phyloP scores from a whole-genome alignment of 2,329 filamentous ascomycete species.

The Allantophomopsis cytisporea region DNA sequence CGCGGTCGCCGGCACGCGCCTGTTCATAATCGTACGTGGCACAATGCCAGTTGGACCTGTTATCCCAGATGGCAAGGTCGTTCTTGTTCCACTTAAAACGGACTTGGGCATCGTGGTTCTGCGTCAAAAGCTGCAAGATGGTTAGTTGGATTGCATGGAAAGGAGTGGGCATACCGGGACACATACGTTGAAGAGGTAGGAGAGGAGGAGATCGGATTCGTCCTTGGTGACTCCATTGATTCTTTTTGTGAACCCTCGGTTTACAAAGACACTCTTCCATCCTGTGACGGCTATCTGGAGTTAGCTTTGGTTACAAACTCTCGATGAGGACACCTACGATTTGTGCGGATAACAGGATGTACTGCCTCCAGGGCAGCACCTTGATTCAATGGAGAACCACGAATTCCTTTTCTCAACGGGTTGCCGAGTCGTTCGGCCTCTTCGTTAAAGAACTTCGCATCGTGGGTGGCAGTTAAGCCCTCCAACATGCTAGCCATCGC shows the following conservation, averaged over 20 bases:
- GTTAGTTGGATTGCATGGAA: too few species aligned
- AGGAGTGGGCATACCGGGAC: conserved; percentile 8
- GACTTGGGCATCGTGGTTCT: conserved; percentile 44
- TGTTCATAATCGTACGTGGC: conserved; percentile 49
- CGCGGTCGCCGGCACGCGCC: conserved; percentile 28
- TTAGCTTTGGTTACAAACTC: conserved; percentile 22
- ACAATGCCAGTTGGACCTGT: conserved; percentile 33
- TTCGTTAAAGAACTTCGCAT: conserved; percentile 34
- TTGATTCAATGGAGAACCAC: conserved; percentile 43
- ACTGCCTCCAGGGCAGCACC: conserved; percentile 28
- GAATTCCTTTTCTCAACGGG: conserved; percentile 20
- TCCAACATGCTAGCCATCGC: conserved; percentile 32
- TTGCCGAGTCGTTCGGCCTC: conserved; percentile 31
- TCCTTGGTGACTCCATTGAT: conserved; percentile 41
- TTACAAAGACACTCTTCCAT: conserved; percentile 24
- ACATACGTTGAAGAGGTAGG: conserved; percentile 34
- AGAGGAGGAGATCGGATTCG: conserved; percentile 30
- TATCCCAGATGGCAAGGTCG: conserved; percentile 53
- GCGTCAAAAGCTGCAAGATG: conserved; percentile 21
- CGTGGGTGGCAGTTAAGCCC: conserved; percentile 32
- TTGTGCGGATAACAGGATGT: conserved; percentile 41
- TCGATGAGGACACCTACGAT: conserved; percentile 29
- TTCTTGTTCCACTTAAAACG: conserved; percentile 38
- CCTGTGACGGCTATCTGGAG: conserved; percentile 25
- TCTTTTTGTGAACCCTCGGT: conserved; percentile 35